A percentile compares a stretch with the other conserved stretches of the same genome.
These are phyloP conservation scores for Aquilaria agallochum DNA, from an alignment of 441 rosid genomes.

Conservation along the genomic window DNA sequence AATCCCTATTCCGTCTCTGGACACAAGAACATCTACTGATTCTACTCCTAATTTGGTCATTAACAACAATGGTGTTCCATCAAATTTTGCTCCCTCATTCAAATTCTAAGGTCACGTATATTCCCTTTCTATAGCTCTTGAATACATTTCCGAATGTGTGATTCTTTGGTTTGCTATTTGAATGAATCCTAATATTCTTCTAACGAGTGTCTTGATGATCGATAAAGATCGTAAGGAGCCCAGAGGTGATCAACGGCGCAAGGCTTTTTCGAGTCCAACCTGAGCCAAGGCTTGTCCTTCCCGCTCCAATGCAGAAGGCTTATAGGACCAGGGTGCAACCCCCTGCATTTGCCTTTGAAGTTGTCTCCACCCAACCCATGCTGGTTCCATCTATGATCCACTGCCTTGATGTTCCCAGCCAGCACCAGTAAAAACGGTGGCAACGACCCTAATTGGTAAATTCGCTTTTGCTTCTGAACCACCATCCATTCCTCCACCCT, in stretches of 20 bases:
- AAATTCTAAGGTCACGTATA: too few species aligned
- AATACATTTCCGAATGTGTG: too few species aligned
- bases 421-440: slow-evolving; percentile 71
- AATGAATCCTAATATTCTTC: slow-evolving; percentile 29
- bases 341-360: slow-evolving; percentile 60
- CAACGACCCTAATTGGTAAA: slow-evolving; percentile 65
- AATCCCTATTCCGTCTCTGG: too few species aligned
- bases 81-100: background rate
- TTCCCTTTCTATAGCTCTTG: too few species aligned
- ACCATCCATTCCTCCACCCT: slow-evolving; percentile 72
- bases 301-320: slow-evolving; percentile 88
- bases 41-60: too few species aligned
- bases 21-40: too few species aligned
- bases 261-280: slow-evolving; percentile 61
- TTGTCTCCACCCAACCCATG: slow-evolving; percentile 83
- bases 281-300: slow-evolving; percentile 76
- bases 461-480: slow-evolving; percentile 59
- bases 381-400: slow-evolving; percentile 83
- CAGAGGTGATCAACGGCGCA: slow-evolving; percentile 69
- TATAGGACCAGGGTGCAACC: slow-evolving; percentile 69
- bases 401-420: slow-evolving; percentile 67
- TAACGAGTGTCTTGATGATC: slow-evolving; percentile 46
- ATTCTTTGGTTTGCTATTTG: too few species aligned
- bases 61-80: too few species aligned
- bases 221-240: slow-evolving; percentile 77